Evolutionary conservation across 805 yeast genomes (phyloP), one percentile per base, ranked within the genome.

Genomic region (Saturnispora bothae): DNA sequence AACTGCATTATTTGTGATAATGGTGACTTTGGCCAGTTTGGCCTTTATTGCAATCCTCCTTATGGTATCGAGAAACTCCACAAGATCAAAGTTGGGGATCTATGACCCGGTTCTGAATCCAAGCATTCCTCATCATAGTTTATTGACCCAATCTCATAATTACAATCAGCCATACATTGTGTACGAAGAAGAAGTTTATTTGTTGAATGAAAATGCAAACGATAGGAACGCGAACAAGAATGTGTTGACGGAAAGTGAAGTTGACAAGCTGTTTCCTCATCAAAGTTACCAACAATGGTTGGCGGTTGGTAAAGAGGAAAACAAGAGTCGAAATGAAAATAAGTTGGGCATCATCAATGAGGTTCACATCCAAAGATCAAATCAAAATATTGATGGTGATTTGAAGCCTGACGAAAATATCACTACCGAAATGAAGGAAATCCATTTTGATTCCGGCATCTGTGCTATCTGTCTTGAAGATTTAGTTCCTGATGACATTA

Each of bases 381-480:
- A 48, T 10, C 34, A 27, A n/a, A 38, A 36, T 21, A n/a, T 4
- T 9, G 12, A 31, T 3, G 21, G 9, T 28, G 44, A 43, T 20
- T 29, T 41, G 34, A 17, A 33, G n/a, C 34, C 39, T 10, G 9
- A 18, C 3, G 20, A 22, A 3, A 22, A 39, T 23, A 16, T 27
- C 8, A 23, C 35, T 19, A 31, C 36, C 6, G 34, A 35, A 12
- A 34, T 36, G 28, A 37, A 23, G 3, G 33, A 34, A 12, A 13
- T 21, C 10, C 83, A 76, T 48, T 76, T 63, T 48, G 69, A 76
- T 28, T 74, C 82, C 1, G 92, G 86, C 9, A 56, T 70, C 1
- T 83, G 94, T 64, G 86, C 89, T 10, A 78, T 83, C 46, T 83
- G 94, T 56, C 64, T 83, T 26, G 94, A 83, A 29, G 55, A 62